Conservation (phyloP, 2,329 filamentous ascomycete species). For the Cercospora sojina region DNA sequence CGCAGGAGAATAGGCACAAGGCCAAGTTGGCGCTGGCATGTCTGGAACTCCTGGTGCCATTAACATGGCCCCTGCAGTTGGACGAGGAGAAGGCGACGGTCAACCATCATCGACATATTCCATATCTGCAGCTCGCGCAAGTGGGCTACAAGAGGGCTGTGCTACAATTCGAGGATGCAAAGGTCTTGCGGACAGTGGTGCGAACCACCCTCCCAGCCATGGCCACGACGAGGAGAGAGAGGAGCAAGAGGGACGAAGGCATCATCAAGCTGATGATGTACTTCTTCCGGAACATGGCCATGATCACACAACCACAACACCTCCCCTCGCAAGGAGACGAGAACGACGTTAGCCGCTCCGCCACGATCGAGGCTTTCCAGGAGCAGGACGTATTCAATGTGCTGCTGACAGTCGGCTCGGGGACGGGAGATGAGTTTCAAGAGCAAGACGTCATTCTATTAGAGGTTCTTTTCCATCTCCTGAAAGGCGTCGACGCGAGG, state of each 20-base stretch:
- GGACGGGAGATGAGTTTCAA: conserved; percentile 90
- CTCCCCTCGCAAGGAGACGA: conserved; percentile 83
- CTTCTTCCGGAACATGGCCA: conserved; percentile 82
- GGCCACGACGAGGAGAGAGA: conserved; percentile 72
- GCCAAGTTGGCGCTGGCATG: conserved; percentile 79
- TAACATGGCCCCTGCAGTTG: conserved; percentile 90
- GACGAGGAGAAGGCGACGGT: conserved; percentile 78
- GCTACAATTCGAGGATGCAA: conserved; percentile 75
- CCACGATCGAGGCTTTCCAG: conserved; percentile 84
- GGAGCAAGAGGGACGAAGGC: conserved; percentile 77
- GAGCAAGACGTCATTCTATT: conserved; percentile 85
- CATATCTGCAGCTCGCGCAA: conserved; percentile 84
- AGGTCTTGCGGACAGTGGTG: conserved; percentile 77
- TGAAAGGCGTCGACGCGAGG: conserved; percentile 82
- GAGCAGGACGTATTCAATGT: conserved; percentile 87
- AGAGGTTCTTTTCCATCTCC: conserved; percentile 86
- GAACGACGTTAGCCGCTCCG: conserved; percentile 80
- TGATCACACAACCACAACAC: conserved; percentile 73
- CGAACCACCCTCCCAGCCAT: conserved; percentile 82
- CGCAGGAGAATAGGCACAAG: conserved; percentile 70
- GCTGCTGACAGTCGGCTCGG: conserved; percentile 82
- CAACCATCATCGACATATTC: conserved; percentile 89
- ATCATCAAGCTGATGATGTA: conserved; percentile 90
- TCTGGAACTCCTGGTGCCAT: conserved; percentile 82
- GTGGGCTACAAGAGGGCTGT: conserved; percentile 85